These are phyloP conservation scores for Trypanosoma platydactyli DNA, from an alignment of 208 protist genomes.

Conservation along the genomic window DNA sequence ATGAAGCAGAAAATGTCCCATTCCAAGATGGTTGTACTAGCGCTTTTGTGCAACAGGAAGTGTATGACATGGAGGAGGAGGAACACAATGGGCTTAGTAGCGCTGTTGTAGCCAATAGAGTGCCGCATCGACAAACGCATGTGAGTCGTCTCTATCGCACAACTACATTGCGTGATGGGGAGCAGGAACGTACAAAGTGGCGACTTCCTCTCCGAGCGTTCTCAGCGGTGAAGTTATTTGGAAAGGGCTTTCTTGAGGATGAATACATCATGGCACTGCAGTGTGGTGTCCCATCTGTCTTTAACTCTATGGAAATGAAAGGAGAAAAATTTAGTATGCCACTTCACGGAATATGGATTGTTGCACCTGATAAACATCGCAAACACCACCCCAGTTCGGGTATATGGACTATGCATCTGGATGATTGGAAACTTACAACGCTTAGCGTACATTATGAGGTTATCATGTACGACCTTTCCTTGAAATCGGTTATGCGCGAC, in stretches of 20 bases:
- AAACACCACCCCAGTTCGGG: not conserved
- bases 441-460: conserved; percentile 29
- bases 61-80: not conserved
- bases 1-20: too few species aligned
- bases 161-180: not conserved
- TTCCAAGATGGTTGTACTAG: too few species aligned
- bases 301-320: not conserved
- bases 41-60: too few species aligned
- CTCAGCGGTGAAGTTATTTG: conserved; percentile 16
- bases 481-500: not conserved
- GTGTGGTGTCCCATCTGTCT: not conserved
- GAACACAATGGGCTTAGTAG: not conserved
- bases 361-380: conserved; percentile 2
- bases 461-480: conserved; percentile 30
- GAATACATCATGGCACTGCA: conserved; percentile 16
- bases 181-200: not conserved
- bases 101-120: not conserved
- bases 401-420: conserved; percentile 25
- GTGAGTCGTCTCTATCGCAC: conserved; percentile 19
- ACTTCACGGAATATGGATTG: conserved; percentile 25
- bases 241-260: conserved; percentile 20
- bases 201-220: not conserved
- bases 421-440: conserved; percentile 36
- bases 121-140: not conserved
- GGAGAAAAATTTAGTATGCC: not conserved